Base-by-base conservation (phyloP, 2,329 filamentous ascomycete genomes). In the Ascochyta koolunga region DNA sequence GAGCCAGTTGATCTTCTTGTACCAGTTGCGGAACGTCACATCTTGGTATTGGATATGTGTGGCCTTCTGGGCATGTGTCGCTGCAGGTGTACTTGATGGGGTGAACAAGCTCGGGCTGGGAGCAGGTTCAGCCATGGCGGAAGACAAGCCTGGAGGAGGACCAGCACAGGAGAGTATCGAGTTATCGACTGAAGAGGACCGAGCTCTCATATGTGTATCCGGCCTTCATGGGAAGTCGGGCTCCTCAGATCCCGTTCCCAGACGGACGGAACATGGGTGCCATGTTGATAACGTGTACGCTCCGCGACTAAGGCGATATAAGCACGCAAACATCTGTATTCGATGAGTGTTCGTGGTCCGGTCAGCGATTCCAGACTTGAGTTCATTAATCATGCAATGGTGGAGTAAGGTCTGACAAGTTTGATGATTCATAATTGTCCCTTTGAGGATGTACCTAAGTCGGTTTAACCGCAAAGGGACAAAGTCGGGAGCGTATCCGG, bases 1-100 rank as follows among this genome's bases (percentile, higher is more conserved):
- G 62, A 96, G 83, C 91, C 92, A 96, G 82, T 96, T 91, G 79
- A 96, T 84, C 72, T 96, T 91, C 78, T 91, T 88, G 78, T 92
- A 86, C 90, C 90, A 93, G 80, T 96, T 96, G 62, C 80, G 77
- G 7, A 63, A 21, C 3, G 60, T 65, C 16, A 57, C 21, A 21
- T 59, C 53, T 21, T 66, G 60, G 31, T 60, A 48, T 18, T 61
- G 56, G 33, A 66, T 59, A 48, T 67, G 65, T 24, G 33, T 42
- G 32, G 50, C 42, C 47, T 61, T 63, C 27, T 56, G 46, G n/a
- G 42, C 42, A 19, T 38, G 15, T 18, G 53, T 51, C 10, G 47
- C 40, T 24, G 40, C 27, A 1, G 47, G 53, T 27, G 43, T 51
- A 22, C 32, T 47, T 24, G 47, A 37, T 2, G 53, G 37, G 9